Evolutionary conservation across 1,139 yeast genomes (phyloP), one percentile per base, ranked within the genome.

Genomic region (Schizosaccharomyces versatilis): DNA sequence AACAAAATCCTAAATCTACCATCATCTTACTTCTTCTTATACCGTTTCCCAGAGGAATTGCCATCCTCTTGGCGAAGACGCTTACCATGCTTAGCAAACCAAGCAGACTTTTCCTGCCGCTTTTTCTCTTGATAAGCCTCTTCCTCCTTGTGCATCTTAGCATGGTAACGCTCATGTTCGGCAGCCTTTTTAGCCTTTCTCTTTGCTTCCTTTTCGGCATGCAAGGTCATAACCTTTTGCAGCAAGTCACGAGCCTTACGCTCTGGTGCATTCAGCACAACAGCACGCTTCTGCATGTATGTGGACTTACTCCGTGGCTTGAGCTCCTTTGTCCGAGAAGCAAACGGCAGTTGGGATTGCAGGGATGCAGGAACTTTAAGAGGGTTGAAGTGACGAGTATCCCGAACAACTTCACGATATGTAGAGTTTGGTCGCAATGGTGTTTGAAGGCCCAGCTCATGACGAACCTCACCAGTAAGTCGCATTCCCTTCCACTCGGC

Each of bases 401-500:
- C 72, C 64, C 99, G 77, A 69, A 85, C 96, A 58, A 93, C 74
- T 71, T 85, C 85, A 60, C 74, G 73, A 79, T 78, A 69, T 80
- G 78, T 66, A 74, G 95, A 58, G 76, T 75, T 65, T 72, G 73
- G 65, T 48, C 64, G 76, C 65, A 63, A 62, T 56, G 93, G 93
- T 0, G 90, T 78, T 15, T 76, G 76, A 53, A 86, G 66, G 36
- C 76, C 77, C 61, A 76, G 68, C 39, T 77, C 94, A 36, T 93
- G 93, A 63, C 98, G 77, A 42, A 93, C 88, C 65, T 81, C 82
- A 57, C 98, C 98, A 0, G 96, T 90, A 59, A 88, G 73, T 65
- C 94, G 77, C 94, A 93, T 86, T 60, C 99, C 99, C 64, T 77
- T 77, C 99, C 99, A 93, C 64, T 84, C 84, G 39, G 75, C 72